Percentiles rank a stretch among this genome's conserved stretches.
phyloP scores from a whole-genome alignment of 2,329 filamentous ascomycete species.

The Diaporthe nobilis region DNA sequence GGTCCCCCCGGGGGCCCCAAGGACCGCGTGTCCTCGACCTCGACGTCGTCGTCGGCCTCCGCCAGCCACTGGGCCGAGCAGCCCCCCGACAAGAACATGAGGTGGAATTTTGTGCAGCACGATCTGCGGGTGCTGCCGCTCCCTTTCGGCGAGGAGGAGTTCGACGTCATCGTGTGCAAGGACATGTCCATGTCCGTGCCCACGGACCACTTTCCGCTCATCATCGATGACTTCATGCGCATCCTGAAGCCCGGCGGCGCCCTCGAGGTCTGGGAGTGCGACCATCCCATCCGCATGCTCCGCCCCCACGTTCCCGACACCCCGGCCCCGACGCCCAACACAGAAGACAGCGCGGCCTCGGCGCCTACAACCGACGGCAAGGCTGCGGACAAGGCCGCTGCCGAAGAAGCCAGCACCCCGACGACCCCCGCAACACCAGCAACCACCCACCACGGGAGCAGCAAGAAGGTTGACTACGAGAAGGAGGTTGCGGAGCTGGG shows the following conservation, averaged over 20 bases:
- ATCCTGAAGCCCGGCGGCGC: constrained; percentile 83
- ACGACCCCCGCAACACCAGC: constrained; percentile 32
- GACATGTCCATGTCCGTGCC: constrained; percentile 80
- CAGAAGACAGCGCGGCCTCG: neutral
- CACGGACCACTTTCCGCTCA: constrained; percentile 67
- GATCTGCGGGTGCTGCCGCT: constrained; percentile 83
- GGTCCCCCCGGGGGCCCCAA: constrained; percentile 1
- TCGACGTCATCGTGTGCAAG: constrained; percentile 91
- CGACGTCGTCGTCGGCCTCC: constrained; percentile 27
- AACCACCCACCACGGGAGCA: constrained; percentile 44
- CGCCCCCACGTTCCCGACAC: constrained; percentile 80
- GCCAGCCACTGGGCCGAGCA: constrained; percentile 40
- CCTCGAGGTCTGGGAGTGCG: constrained; percentile 91
- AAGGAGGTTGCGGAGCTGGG: constrained; percentile 79
- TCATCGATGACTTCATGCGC: constrained; percentile 81
- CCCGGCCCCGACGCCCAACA: constrained; percentile 45
- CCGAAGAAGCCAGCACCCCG: constrained; percentile 44
- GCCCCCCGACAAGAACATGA: constrained; percentile 76
- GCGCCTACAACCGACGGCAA: constrained; percentile 48
- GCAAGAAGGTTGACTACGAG: constrained; percentile 61
- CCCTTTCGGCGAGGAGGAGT: constrained; percentile 84
- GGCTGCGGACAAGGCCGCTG: constrained; percentile 43
- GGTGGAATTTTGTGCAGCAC: constrained; percentile 91
- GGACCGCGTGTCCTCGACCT: constrained; percentile 39
- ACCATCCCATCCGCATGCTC: constrained; percentile 86